Evolutionary conservation across 1,284 basidiomycete species (phyloP), one percentile per base, ranked within the genome.

Genomic region (Rhodofomes roseus): DNA sequence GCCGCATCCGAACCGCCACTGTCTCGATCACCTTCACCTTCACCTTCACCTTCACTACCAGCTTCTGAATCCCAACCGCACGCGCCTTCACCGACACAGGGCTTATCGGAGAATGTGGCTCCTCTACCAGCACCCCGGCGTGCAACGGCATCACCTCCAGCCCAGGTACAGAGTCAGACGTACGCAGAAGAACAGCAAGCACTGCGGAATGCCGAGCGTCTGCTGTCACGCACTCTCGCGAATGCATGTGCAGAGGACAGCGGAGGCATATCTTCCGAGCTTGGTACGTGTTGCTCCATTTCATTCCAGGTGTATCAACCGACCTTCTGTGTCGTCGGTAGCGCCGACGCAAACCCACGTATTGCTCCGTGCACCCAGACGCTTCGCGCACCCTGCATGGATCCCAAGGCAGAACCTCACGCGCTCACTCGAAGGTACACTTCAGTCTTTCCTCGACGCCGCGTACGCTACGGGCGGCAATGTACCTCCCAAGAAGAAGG

Each of bases 361-460:
- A 55, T 76, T 89, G 31, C 72, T 92, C 29, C 86, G 84, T 40
- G 89, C 89, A 0, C 90, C 89, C 0, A 77, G 90, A 11, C 77
- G 84, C 23, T 92, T 92, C 70, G 64, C 68, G 8, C 89, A 92
- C 64, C 85, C 89, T 0, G 79, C 85, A 1, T 92, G 90, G 90
- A 74, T 83, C 27, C 89, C 89, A 1, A 79, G 81, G n/a, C 89
- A 89, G 70, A 85, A 82, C 65, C 63, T 83, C 27, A 66, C 71
- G 20, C 63, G 68, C 18, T 65, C 72, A 7, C 65, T 77, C 11
- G 74, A 74, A 34, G 64, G 46, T 52, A 64, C 65, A 54, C 65
- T 74, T 9, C 75, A 72, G 8, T 58, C 70, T 22, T 75, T 79
- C 31, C 68, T 86, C 59, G 79, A 82, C 18, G 69, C 70, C 4